Base-by-base conservation (phyloP, 192 early-diverging fungal genomes). In the Coemansia sp. region DNA sequence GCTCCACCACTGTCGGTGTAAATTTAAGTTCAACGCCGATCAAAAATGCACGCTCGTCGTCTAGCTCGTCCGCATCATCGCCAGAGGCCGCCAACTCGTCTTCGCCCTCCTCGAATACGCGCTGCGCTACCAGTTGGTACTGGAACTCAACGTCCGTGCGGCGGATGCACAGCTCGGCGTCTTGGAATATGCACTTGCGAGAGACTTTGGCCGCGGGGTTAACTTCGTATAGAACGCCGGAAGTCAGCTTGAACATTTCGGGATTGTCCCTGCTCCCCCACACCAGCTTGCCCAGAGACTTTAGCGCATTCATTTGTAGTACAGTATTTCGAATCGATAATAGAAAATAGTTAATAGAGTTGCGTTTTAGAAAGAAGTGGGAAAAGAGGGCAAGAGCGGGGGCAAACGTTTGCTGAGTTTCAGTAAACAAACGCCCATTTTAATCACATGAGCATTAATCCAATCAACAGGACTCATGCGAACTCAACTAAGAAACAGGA, bases 61-160 rank as follows among this genome's bases (percentile, higher is more conserved):
- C 88, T 17, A 73, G 67, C 21, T 66, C 66, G 34, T 69, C 80
- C 1, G 79, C 86, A 8, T 88, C 88, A 17, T 58, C 27, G 29
- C 55, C 55, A 58, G 46, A 86, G 73, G 34, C 60, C 39, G 82
- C 80, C 5, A 89, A 77, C 8, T 88, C 85, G 25, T 85, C 88
- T 64, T 92, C 92, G 38, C 90, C 94, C 61, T 94, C 92, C 10
- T 92, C 91, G 66, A 89, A 88, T 9, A 90, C 75, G 31, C 93
- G 88, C 55, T 82, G 86, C n/a, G 90, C 85, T 1, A 94, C 85
- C n/a, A 97, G 76, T 67, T 90, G 87, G 76, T 89, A 95, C 63
- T 92, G 90, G 75, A 81, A 86, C 23, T 83, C 70, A 29, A 72
- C 66, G 38, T 84, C 61, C 4, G 95, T 92, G 41, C 89, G 85